These are phyloP conservation scores for Brassica nigra DNA, from an alignment of 345 rosid genomes.

Conservation along the genomic window DNA sequence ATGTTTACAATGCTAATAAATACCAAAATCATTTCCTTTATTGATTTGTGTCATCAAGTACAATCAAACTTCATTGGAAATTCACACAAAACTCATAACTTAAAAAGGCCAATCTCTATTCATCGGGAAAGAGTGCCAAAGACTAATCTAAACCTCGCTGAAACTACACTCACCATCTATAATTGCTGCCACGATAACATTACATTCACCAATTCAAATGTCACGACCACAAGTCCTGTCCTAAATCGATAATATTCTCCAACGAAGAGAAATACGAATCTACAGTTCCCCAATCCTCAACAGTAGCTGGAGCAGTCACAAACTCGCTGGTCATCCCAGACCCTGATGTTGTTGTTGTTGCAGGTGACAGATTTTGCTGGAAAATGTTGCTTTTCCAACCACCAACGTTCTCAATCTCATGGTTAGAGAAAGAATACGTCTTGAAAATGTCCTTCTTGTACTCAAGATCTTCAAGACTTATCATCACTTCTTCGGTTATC, in stretches of 20 bases:
- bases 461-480: constrained; percentile 31
- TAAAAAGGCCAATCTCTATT: constrained; percentile 9
- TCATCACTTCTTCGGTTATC: constrained; percentile 35
- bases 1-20: no score
- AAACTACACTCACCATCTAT: constrained; percentile 11
- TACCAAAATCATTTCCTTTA: background rate
- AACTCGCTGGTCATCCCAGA: constrained; percentile 32
- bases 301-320: constrained; percentile 28
- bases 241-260: constrained; percentile 45
- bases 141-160: background rate
- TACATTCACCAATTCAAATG: constrained; percentile 8
- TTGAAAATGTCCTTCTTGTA: constrained; percentile 31
- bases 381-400: constrained; percentile 29
- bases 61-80: background rate
- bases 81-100: background rate
- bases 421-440: constrained; percentile 32
- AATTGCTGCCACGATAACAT: background rate
- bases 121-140: background rate
- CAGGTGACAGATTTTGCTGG: constrained; percentile 26
- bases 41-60: background rate
- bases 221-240: constrained; percentile 42
- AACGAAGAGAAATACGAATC: constrained; percentile 50
- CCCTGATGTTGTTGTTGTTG: constrained; percentile 28
- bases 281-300: constrained; percentile 45
- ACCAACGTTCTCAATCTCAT: constrained; percentile 8